A percentile compares a stretch with the other conserved stretches of the same genome.
Conservation (phyloP, 2,329 filamentous ascomycete genomes). For the Fusarium dlaminii region DNA sequence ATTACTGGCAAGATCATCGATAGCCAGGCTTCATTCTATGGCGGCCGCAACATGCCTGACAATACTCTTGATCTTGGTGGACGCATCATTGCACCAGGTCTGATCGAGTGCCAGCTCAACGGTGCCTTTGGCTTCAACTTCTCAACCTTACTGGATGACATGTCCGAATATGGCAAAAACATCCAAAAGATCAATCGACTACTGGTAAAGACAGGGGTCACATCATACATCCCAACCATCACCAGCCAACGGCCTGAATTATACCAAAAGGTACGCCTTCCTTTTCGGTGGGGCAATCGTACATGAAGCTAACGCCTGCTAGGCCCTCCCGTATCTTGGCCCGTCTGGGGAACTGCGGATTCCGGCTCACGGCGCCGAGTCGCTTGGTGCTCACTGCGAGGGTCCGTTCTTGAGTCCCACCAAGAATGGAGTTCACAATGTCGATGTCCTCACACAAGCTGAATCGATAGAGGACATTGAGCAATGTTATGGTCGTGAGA, state of each 20-base stretch:
- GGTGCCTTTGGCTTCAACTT: slow-evolving; percentile 95
- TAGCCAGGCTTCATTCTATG: slow-evolving; percentile 74
- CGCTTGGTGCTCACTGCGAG: slow-evolving; percentile 89
- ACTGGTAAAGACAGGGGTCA: slow-evolving; percentile 83
- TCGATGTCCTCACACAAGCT: slow-evolving; percentile 73
- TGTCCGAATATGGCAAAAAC: slow-evolving; percentile 75
- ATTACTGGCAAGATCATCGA: slow-evolving; percentile 82
- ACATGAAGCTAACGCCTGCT: slow-evolving; percentile 36
- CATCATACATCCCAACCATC: slow-evolving; percentile 86
- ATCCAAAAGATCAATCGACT: slow-evolving; percentile 75
- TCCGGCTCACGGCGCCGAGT: slow-evolving; percentile 79
- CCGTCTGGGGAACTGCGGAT: slow-evolving; percentile 71
- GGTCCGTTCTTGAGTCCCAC: slow-evolving; percentile 85
- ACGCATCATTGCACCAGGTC: slow-evolving; percentile 83
- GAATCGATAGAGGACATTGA: slow-evolving; percentile 72
- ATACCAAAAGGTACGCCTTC: slow-evolving; percentile 72
- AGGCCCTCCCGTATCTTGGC: slow-evolving; percentile 79
- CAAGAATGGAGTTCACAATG: slow-evolving; percentile 88
- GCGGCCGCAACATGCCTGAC: slow-evolving; percentile 74
- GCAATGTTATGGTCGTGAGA: slow-evolving; percentile 76
- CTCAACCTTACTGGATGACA: slow-evolving; percentile 77
- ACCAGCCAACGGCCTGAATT: slow-evolving; percentile 83
- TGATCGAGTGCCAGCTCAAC: slow-evolving; percentile 93
- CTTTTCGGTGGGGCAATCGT: slow-evolving; percentile 21
- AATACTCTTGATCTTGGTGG: slow-evolving; percentile 81